Base-by-base conservation (phyloP, 2,329 filamentous ascomycete genomes). In the Alternaria sp. region DNA sequence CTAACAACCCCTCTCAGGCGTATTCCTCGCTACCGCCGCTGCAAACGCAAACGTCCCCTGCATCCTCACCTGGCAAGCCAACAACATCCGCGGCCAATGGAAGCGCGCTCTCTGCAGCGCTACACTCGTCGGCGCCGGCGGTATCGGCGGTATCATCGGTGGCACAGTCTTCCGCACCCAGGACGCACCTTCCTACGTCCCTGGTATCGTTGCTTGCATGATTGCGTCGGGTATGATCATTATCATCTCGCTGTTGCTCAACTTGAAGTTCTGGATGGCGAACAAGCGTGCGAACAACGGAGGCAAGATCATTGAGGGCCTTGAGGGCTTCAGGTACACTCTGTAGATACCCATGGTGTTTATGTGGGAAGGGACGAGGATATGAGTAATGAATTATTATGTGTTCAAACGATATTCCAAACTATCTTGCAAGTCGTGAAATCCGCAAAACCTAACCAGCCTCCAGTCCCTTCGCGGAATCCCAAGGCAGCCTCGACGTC, bases 41-140 rank as follows among this genome's bases (percentile, higher is more conserved):
- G 88, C 89, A 67, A 93, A 93, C 78, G 86, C 89, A 67, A 96
- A 95, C 74, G 84, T 95, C 5, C 93, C 93, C 0, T 84, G 88
- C 3, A 83, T 88, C 50, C 87, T 96, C 81, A 87, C 91, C 0
- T 96, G 92, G 82, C 92, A 95, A 81, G 91, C 92, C 40, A 96
- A 95, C 81, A 96, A 96, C 80, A 90, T 96, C 74, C 89, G 91
- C 54, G 93, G 92, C 0, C 92, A 96, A 81, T 96, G 92, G 91
- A 96, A 94, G 82, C 88, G 93, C 44, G 92, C 92, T 2, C 89
- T 96, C 65, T 90, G 88, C 77, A 91, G 88, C 65, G 91, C 92
- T 3, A 90, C 89, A 0, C 85, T 95, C 2, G 90, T 96, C 4
- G 90, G 90, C 2, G 88, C 91, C 26, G 92, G 92, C 8, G 92